A percentile compares a stretch with the other conserved stretches of the same genome.
These are phyloP conservation scores for Ambrosia hybrid DNA, from an alignment of 140 eudicot species.

Conservation along the genomic window DNA sequence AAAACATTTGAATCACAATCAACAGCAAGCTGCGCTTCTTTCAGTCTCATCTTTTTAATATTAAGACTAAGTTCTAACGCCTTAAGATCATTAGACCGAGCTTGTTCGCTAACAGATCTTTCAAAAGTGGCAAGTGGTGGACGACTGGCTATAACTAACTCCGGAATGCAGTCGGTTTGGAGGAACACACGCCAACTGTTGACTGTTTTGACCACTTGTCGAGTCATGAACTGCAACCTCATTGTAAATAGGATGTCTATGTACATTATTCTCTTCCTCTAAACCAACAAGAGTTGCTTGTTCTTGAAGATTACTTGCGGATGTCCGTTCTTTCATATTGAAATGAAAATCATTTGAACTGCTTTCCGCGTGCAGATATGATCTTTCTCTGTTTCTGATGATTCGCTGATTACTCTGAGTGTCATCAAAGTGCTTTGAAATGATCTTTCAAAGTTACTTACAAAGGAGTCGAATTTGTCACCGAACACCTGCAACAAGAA, in stretches of 20 bases:
- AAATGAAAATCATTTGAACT: slow-evolving; percentile 27
- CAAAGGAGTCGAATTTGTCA: slow-evolving; percentile 72
- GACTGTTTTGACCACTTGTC: slow-evolving; percentile 28
- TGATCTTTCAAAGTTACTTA: slow-evolving; percentile 71
- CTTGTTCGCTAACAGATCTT: slow-evolving; percentile 69
- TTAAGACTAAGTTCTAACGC: slow-evolving; percentile 63
- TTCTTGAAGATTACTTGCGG: slow-evolving; percentile 25
- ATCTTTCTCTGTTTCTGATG: slow-evolving; percentile 37
- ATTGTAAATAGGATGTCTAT: slow-evolving; percentile 20
- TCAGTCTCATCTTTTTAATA: slow-evolving; percentile 59
- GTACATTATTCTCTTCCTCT: slow-evolving; percentile 30
- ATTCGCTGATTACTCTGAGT: slow-evolving; percentile 56
- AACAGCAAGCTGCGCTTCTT: slow-evolving; percentile 70
- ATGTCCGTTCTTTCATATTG: slow-evolving; percentile 25
- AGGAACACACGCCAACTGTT: slow-evolving; percentile 38
- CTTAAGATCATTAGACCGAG: slow-evolving; percentile 80
- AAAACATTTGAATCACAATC: slow-evolving; percentile 53
- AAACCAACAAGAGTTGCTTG: slow-evolving; percentile 26
- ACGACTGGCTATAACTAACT: slow-evolving; percentile 20
- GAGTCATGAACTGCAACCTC: slow-evolving; percentile 47
- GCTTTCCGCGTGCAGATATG: slow-evolving; percentile 29
- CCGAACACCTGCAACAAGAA: slow-evolving; percentile 60
- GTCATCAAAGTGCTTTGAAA: slow-evolving; percentile 89
- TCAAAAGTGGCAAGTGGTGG: slow-evolving; percentile 51
- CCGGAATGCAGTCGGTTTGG: slow-evolving; percentile 28